Evolutionary conservation across 176 grass and related monocot species (phyloP).

Genomic region (Musa itinerans): DNA sequence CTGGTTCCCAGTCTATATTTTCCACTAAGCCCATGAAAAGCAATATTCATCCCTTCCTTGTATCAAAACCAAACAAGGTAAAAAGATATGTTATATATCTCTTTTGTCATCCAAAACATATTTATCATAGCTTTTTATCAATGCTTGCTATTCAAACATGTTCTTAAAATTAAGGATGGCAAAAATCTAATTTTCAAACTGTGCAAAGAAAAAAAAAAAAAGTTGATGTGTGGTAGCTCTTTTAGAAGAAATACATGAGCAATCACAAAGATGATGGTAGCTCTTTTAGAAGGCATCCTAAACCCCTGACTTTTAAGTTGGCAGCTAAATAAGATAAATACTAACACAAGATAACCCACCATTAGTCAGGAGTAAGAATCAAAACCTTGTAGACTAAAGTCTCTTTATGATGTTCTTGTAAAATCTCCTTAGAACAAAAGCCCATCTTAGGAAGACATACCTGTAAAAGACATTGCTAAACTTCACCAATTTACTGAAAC

Average conservation of each 20-base stretch:
- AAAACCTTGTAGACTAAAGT: neutral
- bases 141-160: neutral
- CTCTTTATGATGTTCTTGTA: too few relatives aligned
- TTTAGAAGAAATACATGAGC: neutral
- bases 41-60: too few relatives aligned
- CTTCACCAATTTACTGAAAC: neutral
- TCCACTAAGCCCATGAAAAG: too few relatives aligned
- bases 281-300: neutral
- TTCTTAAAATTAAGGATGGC: too few relatives aligned
- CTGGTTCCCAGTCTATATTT: neutral
- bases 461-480: neutral
- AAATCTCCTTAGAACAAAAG: neutral
- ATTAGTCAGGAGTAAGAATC: neutral
- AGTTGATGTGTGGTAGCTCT: neutral
- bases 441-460: neutral
- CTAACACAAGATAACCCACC: neutral
- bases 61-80: too few relatives aligned
- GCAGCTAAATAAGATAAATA: neutral
- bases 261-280: neutral
- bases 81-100: neutral
- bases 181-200: neutral
- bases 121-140: neutral
- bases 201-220: neutral
- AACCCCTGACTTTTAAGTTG: neutral
- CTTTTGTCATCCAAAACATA: neutral